phyloP scores from a whole-genome alignment of 2,329 filamentous ascomycete species.

The Teratosphaeria viscida region DNA sequence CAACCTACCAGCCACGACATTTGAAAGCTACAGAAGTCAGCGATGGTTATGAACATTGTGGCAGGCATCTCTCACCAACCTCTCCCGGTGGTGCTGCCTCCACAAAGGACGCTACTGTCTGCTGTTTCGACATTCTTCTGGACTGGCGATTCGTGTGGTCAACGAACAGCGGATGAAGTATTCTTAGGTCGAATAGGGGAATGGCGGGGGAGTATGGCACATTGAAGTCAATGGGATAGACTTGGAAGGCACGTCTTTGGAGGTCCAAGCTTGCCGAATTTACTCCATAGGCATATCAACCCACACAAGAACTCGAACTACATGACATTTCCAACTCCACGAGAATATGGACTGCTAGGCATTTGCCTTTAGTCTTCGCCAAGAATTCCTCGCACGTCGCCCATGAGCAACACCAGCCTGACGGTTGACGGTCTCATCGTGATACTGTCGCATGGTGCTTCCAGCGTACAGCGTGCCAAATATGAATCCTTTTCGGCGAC shows the following conservation, averaged over 20 bases:
- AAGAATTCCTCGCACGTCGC: too few species aligned
- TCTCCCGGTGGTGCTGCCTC: conserved; percentile 92
- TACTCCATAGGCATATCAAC: neutral
- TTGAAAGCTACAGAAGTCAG: conserved; percentile 55
- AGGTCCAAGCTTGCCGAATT: neutral
- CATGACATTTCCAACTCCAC: neutral
- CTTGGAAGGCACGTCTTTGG: neutral
- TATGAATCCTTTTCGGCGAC: too few species aligned
- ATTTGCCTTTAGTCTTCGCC: too few species aligned
- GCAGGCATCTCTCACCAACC: conserved; percentile 45
- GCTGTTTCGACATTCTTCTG: conserved; percentile 16
- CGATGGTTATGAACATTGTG: conserved; percentile 6
- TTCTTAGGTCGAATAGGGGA: neutral
- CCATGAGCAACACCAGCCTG: too few species aligned
- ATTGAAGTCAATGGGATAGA: neutral
- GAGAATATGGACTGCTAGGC: too few species aligned
- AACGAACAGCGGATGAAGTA: neutral
- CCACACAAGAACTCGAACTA: neutral
- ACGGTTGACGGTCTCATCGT: too few species aligned
- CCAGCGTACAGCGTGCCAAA: too few species aligned
- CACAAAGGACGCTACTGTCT: conserved; percentile 62
- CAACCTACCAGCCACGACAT: conserved; percentile 70
- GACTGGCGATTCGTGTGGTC: neutral
- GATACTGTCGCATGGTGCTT: too few species aligned
- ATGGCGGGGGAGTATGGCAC: neutral